Percentiles rank a stretch among this genome's conserved stretches.
phyloP scores from a whole-genome alignment of 345 rosid genomes.

The Isatis tinctoria region DNA sequence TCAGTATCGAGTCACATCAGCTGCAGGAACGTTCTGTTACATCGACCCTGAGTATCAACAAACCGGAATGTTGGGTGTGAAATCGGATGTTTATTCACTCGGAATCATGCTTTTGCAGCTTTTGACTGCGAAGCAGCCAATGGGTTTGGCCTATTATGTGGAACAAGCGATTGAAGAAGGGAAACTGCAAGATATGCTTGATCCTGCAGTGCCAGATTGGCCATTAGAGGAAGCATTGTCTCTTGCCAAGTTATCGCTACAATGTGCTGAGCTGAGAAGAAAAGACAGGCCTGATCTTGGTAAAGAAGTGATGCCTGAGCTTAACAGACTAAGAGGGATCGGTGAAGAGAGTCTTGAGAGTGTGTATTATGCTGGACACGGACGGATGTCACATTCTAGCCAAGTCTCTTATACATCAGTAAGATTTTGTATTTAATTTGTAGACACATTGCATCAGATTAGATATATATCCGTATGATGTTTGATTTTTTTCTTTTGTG shows the following conservation, averaged over 20 bases:
- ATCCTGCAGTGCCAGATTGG: constrained; percentile 79
- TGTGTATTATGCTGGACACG: constrained; percentile 24
- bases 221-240: constrained; percentile 60
- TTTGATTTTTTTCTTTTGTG: neutral
- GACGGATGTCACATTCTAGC: constrained; percentile 34
- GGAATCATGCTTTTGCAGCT: constrained; percentile 84
- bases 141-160: constrained; percentile 69
- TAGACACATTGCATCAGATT: neutral
- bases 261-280: constrained; percentile 83
- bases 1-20: constrained; percentile 64
- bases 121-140: constrained; percentile 74
- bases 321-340: constrained; percentile 51
- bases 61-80: constrained; percentile 89
- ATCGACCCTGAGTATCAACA: constrained; percentile 97
- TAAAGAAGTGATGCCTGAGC: constrained; percentile 62
- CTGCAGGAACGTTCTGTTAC: constrained; percentile 95
- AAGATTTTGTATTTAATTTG: neutral
- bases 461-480: neutral
- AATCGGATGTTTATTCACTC: constrained; percentile 79
- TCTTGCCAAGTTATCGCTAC: constrained; percentile 55
- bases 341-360: constrained; percentile 49
- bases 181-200: constrained; percentile 51
- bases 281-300: constrained; percentile 92
- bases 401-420: constrained; percentile 38
- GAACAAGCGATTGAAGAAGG: constrained; percentile 62